Evolutionary conservation across 148 eudicot species (phyloP), one percentile per base, ranked within the genome.

Genomic region (Vaccinium macrocarpon): DNA sequence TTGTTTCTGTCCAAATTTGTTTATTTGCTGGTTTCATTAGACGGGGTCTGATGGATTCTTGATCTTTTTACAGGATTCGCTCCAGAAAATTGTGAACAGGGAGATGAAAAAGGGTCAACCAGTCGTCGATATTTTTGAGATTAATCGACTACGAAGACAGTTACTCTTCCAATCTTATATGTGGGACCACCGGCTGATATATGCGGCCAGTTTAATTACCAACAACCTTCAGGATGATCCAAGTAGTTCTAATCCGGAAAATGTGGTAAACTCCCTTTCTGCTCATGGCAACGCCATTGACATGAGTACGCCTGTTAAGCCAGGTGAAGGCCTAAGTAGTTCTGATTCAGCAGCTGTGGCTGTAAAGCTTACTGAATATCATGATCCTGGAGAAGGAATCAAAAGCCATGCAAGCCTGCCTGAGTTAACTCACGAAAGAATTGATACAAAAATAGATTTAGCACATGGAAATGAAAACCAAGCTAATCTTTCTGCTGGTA

Each of bases 161-260:
- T 89, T 97, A 80, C 90, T 97, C 59, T 90, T 93, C 85, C 98
- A 93, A 86, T 94, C 98, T 72, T 94, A 93, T 87, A 87, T 93
- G 88, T 95, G 99, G 99, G 98, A 97, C 82, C 96, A 91, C 73
- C 92, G 92, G 62, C 93, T 97, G 72, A 90, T 95, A 70, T 86
- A 89, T 88, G 95, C 94, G 59, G 91, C 95, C 27, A 89, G 88
- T 86, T 82, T 87, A 78, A 91, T 89, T 79, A 86, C 57, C 46
- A 88, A 85, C 64, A 87, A 62, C 64, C 32, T 38, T 81, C 83
- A 70, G 75, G 70, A 27, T 81, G 82, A 83, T 55, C 16, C 52
- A 25, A 77, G 61, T 23, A 79, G 76, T 61, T 38, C 85, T 82
- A 72, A 76, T 35, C 52, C 88, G 80, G 86, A 62, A 19, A 80